Evolutionary conservation across 106 monocot genomes (phyloP).

Genomic region (Xerophyta viscosa): DNA sequence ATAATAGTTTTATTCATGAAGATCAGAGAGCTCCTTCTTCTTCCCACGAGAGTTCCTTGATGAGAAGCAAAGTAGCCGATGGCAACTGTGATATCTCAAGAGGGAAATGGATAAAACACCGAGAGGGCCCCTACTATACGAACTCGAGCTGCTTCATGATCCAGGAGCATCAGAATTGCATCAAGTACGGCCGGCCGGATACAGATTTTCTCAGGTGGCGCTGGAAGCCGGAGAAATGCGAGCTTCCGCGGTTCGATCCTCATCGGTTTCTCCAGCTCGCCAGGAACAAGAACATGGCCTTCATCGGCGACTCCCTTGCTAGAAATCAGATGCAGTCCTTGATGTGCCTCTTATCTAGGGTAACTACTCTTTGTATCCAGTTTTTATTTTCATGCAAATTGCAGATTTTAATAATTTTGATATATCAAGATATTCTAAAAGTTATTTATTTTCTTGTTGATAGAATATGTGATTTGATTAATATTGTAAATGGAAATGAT

Average conservation of each 20-base stretch:
- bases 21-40: too few species aligned
- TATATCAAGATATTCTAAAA: too few species aligned
- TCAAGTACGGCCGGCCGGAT: slow-evolving; percentile 26
- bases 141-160: slow-evolving; percentile 19
- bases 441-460: too few species aligned
- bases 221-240: slow-evolving; percentile 26
- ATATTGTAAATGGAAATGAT: too few species aligned
- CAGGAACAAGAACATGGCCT: slow-evolving; percentile 12
- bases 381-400: too few species aligned
- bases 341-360: slow-evolving; percentile 25
- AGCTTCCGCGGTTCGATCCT: slow-evolving; percentile 13
- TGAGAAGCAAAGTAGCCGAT: too few species aligned
- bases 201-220: slow-evolving; percentile 23
- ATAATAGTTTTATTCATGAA: too few species aligned
- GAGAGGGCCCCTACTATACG: slow-evolving; percentile 18
- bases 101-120: slow-evolving; percentile 21
- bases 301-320: slow-evolving; percentile 22
- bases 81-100: too few species aligned
- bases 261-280: slow-evolving; percentile 10
- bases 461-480: too few species aligned
- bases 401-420: too few species aligned
- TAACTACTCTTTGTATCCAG: too few species aligned
- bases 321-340: slow-evolving; percentile 35
- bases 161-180: slow-evolving; percentile 25
- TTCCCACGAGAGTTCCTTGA: too few species aligned